These are phyloP conservation scores for Fraxinus xanthoxyloides DNA, from an alignment of 305 asterid genomes.

Conservation along the genomic window DNA sequence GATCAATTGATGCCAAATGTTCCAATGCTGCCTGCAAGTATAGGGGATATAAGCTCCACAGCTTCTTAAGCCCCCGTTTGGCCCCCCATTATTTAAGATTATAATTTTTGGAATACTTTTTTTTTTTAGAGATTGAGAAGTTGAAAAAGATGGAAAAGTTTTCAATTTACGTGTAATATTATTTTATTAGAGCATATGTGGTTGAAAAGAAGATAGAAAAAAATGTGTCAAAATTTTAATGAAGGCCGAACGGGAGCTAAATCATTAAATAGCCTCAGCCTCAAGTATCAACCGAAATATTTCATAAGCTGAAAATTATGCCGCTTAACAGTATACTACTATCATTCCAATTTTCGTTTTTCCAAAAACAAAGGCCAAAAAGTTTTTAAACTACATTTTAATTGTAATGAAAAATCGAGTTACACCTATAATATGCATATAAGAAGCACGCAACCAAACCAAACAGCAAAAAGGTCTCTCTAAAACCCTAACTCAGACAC, in stretches of 20 bases:
- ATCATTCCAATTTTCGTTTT: neutral
- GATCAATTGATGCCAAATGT: conserved; percentile 82
- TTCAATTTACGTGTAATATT: no score
- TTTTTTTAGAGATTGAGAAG: neutral
- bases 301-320: neutral
- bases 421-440: neutral
- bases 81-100: neutral
- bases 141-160: neutral
- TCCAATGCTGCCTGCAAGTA: conserved; percentile 62
- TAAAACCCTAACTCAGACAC: neutral
- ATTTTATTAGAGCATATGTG: no score
- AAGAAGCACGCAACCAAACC: neutral
- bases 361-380: neutral
- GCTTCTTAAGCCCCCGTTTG: neutral
- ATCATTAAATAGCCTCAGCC: neutral
- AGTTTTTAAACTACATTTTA: neutral
- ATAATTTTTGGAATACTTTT: neutral
- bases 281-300: neutral
- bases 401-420: neutral
- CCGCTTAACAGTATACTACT: neutral
- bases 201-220: neutral
- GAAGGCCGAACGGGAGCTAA: neutral
- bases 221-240: neutral
- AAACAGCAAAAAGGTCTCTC: neutral
- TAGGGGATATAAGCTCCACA: conserved; percentile 11